Evolutionary conservation across 2,329 filamentous ascomycete species (phyloP).

Genomic region (Epichloe glyceriae): DNA sequence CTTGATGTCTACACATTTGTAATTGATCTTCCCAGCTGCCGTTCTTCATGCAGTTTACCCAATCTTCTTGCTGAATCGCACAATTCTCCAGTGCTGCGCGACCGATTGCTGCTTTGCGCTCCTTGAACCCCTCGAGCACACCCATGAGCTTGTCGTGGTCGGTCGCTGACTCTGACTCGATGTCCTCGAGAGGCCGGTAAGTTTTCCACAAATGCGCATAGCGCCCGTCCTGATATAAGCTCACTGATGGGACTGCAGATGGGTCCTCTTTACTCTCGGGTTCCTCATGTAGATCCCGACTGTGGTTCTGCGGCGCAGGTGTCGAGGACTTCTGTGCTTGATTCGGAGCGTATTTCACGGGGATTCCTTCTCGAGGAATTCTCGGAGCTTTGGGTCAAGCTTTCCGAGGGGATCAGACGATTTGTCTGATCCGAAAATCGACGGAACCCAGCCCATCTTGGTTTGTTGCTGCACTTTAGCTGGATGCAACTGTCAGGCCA

Average conservation of each 20-base stretch:
- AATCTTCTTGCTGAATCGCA: constrained; percentile 69
- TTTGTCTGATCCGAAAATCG: constrained; percentile 35
- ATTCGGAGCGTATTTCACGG: constrained; percentile 47
- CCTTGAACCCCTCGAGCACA: constrained; percentile 74
- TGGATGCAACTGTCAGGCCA: not conserved
- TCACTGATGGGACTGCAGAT: constrained; percentile 32
- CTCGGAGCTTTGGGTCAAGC: constrained; percentile 70
- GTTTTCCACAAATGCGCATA: constrained; percentile 85
- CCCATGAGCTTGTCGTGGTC: constrained; percentile 71
- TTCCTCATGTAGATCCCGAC: constrained; percentile 8
- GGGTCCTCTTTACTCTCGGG: constrained; percentile 8
- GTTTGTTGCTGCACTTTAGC: not conserved
- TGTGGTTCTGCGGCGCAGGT: constrained; percentile 6
- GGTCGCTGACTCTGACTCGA: constrained; percentile 56
- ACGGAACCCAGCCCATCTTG: constrained; percentile 45
- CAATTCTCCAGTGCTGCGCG: constrained; percentile 87
- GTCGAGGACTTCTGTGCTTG: constrained; percentile 11
- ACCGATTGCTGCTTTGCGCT: constrained; percentile 65
- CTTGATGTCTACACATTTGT: constrained; percentile 71
- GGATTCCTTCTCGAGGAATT: constrained; percentile 74
- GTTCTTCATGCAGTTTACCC: constrained; percentile 68
- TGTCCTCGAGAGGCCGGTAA: constrained; percentile 59
- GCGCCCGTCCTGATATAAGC: constrained; percentile 46
- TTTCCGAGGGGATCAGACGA: constrained; percentile 50
- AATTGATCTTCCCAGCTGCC: constrained; percentile 56